Percentiles rank a stretch among this genome's conserved stretches.
Evolutionary conservation across 768 basidiomycete species (phyloP).

Genomic region (Mycena leptocephala): DNA sequence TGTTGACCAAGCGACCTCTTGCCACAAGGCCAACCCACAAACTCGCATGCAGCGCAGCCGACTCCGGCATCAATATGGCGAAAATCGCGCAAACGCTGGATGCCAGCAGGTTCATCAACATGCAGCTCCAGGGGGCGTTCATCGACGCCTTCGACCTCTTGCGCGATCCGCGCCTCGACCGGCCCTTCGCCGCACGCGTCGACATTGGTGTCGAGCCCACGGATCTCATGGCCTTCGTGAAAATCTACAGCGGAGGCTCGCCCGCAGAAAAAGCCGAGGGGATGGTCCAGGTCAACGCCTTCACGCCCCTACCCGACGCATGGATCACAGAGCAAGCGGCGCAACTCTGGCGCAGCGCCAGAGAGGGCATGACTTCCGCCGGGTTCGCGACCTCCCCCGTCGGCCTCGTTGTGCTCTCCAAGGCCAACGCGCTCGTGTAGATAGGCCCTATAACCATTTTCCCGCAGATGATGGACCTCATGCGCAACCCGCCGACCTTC

Average conservation of each 20-base stretch:
- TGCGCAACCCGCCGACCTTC: conserved; percentile 22
- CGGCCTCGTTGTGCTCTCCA: conserved; percentile 23
- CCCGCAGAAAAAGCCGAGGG: background rate
- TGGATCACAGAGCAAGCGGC: background rate
- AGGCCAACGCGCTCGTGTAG: conserved; percentile 17
- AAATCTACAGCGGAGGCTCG: conserved; percentile 1
- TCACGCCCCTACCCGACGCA: too few relatives aligned
- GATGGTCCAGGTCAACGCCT: conserved; percentile 26
- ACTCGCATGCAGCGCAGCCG: conserved; percentile 2
- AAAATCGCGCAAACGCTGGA: conserved; percentile 18
- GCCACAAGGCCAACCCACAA: conserved; percentile 29
- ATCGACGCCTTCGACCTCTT: too few relatives aligned
- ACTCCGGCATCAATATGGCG: conserved; percentile 13
- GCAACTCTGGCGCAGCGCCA: conserved; percentile 10
- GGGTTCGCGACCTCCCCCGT: conserved; percentile 13
- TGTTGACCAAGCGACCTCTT: too few relatives aligned
- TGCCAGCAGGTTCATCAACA: conserved; percentile 20
- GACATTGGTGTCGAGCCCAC: conserved; percentile 28
- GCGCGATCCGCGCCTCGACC: too few relatives aligned
- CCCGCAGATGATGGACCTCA: too few relatives aligned
- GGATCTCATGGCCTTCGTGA: conserved; percentile 13
- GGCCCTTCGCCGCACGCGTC: too few relatives aligned
- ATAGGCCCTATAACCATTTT: conserved; percentile 16
- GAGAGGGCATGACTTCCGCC: background rate
- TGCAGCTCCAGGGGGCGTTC: conserved; percentile 22